These are phyloP conservation scores for Alloteropsis semialata DNA, from an alignment of 176 grass and related monocot genomes.

Conservation along the genomic window DNA sequence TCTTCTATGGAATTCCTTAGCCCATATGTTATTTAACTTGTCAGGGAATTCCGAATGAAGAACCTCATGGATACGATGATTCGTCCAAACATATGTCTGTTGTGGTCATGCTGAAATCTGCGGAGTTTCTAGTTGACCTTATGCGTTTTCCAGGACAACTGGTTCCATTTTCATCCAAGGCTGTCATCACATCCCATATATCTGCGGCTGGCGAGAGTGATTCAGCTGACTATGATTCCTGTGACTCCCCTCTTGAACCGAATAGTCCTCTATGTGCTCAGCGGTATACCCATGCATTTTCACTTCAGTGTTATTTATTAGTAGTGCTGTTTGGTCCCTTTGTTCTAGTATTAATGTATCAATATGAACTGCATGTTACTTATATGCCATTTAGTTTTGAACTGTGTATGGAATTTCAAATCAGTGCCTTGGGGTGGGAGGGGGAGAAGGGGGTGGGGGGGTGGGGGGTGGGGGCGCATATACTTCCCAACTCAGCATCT, in stretches of 20 bases:
- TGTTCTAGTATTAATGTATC: background rate
- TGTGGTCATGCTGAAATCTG: conserved; percentile 64
- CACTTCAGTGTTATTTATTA: conserved; percentile 24
- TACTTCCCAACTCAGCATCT: background rate
- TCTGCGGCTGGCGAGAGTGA: conserved; percentile 89
- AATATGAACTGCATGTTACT: background rate
- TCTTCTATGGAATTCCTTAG: conserved; percentile 29
- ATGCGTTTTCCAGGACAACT: conserved; percentile 97
- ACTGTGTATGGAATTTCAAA: background rate
- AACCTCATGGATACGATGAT: conserved; percentile 67
- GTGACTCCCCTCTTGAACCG: conserved; percentile 95
- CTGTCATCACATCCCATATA: conserved; percentile 78
- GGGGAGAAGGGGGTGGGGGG: no score
- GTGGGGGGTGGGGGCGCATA: no score
- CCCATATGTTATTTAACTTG: conserved; percentile 31
- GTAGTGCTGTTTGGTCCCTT: conserved; percentile 14
- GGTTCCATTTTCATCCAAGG: conserved; percentile 83
- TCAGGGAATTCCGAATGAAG: conserved; percentile 87
- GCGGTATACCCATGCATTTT: conserved; percentile 39
- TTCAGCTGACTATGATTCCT: conserved; percentile 93
- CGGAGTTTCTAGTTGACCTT: conserved; percentile 85
- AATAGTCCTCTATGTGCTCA: conserved; percentile 82
- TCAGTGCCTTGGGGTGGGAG: background rate
- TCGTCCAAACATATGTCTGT: conserved; percentile 93
- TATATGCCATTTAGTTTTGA: background rate